Conservation (phyloP, 495 filamentous ascomycete species). For the Oidiodendron maius region DNA sequence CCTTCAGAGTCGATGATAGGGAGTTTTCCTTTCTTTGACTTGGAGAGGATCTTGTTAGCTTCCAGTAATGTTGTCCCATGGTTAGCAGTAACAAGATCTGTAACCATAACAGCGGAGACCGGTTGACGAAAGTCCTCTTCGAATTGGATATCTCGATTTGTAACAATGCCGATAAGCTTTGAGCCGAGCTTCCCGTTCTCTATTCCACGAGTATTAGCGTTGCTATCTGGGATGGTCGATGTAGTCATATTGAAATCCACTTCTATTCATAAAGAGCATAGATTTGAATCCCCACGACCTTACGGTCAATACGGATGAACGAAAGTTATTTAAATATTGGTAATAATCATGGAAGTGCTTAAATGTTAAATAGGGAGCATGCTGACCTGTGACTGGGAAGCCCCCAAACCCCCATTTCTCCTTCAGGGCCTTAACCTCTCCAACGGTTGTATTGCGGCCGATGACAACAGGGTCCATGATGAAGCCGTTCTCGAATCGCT, state of each 20-base stretch:
- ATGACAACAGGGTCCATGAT: slow-evolving; percentile 95
- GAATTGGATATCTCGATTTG: slow-evolving; percentile 96
- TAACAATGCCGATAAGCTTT: slow-evolving; percentile 94
- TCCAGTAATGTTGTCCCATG: slow-evolving; percentile 78
- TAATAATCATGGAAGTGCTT: slow-evolving; percentile 62
- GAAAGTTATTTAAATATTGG: slow-evolving; percentile 93
- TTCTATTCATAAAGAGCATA: slow-evolving; percentile 39
- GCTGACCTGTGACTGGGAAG: slow-evolving; percentile 96
- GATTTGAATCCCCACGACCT: slow-evolving; percentile 72
- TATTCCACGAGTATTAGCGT: slow-evolving; percentile 30
- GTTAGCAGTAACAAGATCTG: slow-evolving; percentile 85
- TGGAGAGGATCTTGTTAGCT: slow-evolving; percentile 87
- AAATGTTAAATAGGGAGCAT: slow-evolving; percentile 15
- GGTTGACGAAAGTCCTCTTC: slow-evolving; percentile 57
- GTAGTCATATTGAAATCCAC: not conserved
- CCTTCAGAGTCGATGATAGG: slow-evolving; percentile 85
- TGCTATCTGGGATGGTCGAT: too few relatives aligned
- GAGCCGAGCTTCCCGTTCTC: slow-evolving; percentile 90
- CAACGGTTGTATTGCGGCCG: slow-evolving; percentile 78
- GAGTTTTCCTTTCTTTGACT: slow-evolving; percentile 98
- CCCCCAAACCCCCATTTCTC: slow-evolving; percentile 98
- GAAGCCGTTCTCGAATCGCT: slow-evolving; percentile 99
- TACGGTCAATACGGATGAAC: slow-evolving; percentile 95
- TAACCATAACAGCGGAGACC: slow-evolving; percentile 90
- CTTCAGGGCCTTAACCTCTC: slow-evolving; percentile 86